Evolutionary conservation across 2,329 filamentous ascomycete species (phyloP).

Genomic region (Colletotrichum sp.): DNA sequence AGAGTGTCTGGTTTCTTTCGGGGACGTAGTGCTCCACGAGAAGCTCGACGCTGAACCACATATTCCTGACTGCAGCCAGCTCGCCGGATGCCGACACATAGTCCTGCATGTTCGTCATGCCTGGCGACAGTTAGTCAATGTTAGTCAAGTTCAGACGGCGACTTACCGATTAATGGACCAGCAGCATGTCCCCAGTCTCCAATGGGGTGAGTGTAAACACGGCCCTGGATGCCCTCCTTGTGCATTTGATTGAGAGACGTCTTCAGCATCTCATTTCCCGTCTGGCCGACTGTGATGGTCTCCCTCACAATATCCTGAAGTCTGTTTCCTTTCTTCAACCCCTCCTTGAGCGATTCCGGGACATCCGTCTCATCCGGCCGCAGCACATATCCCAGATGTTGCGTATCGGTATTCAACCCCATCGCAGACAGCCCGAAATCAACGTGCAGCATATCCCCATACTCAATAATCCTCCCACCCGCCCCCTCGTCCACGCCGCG

Average conservation of each 20-base stretch:
- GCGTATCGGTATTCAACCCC: conserved; percentile 54
- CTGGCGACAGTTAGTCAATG: conserved; percentile 26
- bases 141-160: neutral
- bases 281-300: conserved; percentile 48
- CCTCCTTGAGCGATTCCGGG: conserved; percentile 44
- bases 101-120: conserved; percentile 56
- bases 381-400: conserved; percentile 55
- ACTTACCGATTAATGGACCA: conserved; percentile 50
- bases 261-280: conserved; percentile 50
- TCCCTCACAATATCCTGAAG: conserved; percentile 52
- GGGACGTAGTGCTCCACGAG: conserved; percentile 51
- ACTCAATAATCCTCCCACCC: conserved; percentile 36
- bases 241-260: conserved; percentile 43
- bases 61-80: conserved; percentile 46
- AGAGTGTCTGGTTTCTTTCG: conserved; percentile 46
- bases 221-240: conserved; percentile 48
- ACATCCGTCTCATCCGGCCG: conserved; percentile 45
- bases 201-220: conserved; percentile 54
- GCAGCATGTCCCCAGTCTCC: conserved; percentile 58
- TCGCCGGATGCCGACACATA: conserved; percentile 52
- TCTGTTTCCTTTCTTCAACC: conserved; percentile 49
- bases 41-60: conserved; percentile 58
- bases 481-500: conserved; percentile 12
- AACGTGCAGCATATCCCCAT: conserved; percentile 53
- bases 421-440: conserved; percentile 54